Conservation (phyloP, 208 protist genomes). For the Acanthamoeba triangularis region DNA sequence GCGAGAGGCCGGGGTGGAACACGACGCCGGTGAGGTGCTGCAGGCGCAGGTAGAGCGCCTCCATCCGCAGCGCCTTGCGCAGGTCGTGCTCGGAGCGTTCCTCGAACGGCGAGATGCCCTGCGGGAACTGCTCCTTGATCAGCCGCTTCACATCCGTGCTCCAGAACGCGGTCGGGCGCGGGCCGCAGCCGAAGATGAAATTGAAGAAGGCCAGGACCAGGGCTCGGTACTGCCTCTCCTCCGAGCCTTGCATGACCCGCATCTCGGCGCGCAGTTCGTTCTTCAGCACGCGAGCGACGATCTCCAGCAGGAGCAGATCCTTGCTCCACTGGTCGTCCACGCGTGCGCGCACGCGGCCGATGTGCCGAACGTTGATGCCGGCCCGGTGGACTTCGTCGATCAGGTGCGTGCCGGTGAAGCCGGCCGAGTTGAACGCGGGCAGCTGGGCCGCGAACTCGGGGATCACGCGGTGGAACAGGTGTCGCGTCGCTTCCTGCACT, state of each 20-base stretch:
- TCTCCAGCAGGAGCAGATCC: slow-evolving; percentile 54
- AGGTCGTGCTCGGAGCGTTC: slow-evolving; percentile 54
- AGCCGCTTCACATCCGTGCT: slow-evolving; percentile 31
- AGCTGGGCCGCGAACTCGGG: slow-evolving; percentile 66
- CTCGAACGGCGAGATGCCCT: slow-evolving; percentile 34
- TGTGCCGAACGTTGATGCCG: slow-evolving; percentile 73
- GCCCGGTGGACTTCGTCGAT: slow-evolving; percentile 73
- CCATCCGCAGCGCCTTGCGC: slow-evolving; percentile 53
- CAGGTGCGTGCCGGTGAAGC: not conserved
- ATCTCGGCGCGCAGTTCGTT: slow-evolving; percentile 73
- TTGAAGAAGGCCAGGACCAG: slow-evolving; percentile 70
- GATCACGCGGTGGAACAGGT: slow-evolving; percentile 58
- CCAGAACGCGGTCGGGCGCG: slow-evolving; percentile 48
- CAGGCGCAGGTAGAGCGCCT: slow-evolving; percentile 48
- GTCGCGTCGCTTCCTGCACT: slow-evolving; percentile 25
- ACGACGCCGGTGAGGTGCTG: slow-evolving; percentile 36
- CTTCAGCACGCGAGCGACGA: slow-evolving; percentile 67
- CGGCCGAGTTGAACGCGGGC: not conserved
- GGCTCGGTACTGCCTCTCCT: slow-evolving; percentile 41
- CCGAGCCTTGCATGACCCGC: slow-evolving; percentile 2
- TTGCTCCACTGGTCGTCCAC: slow-evolving; percentile 15
- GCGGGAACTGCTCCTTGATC: slow-evolving; percentile 51
- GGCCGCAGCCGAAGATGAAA: slow-evolving; percentile 30
- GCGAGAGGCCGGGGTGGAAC: not conserved
- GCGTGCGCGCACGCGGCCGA: slow-evolving; percentile 63